Conservation (phyloP, 106 monocot genomes). For the Allium cepa region DNA sequence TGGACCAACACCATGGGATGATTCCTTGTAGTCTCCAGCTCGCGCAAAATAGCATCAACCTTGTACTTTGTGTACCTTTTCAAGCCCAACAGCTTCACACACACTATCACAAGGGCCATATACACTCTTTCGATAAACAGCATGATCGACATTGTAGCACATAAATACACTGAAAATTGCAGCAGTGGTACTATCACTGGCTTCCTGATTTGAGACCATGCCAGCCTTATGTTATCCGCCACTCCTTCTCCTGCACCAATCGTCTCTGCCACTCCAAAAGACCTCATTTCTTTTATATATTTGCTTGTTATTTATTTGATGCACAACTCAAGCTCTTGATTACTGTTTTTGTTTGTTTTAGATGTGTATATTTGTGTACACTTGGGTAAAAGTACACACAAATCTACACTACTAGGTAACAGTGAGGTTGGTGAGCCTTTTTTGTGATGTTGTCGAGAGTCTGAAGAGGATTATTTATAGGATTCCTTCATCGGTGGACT, state of each 20-base stretch:
- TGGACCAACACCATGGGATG: background rate
- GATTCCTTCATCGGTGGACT: no score
- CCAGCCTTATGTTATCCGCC: background rate
- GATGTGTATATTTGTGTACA: no score
- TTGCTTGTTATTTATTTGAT: no score
- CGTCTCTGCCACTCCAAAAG: background rate
- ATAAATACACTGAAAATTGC: background rate
- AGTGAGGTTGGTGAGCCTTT: no score
- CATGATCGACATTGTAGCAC: conserved; percentile 1
- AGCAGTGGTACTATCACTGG: background rate
- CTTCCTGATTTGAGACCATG: background rate
- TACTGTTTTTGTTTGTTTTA: no score
- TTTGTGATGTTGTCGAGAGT: no score
- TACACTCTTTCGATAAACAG: background rate
- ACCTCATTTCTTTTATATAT: background rate
- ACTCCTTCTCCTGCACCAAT: conserved; percentile 1
- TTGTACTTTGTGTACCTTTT: background rate
- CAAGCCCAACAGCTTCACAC: background rate
- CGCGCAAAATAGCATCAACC: background rate
- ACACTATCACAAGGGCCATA: background rate
- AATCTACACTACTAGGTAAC: no score
- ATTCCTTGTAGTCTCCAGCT: background rate
- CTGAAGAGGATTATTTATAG: no score
- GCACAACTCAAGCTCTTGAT: no score
- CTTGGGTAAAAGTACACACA: no score